These are phyloP conservation scores for Colletotrichum sublineola DNA, from an alignment of 2,329 filamentous ascomycete genomes.

Conservation along the genomic window DNA sequence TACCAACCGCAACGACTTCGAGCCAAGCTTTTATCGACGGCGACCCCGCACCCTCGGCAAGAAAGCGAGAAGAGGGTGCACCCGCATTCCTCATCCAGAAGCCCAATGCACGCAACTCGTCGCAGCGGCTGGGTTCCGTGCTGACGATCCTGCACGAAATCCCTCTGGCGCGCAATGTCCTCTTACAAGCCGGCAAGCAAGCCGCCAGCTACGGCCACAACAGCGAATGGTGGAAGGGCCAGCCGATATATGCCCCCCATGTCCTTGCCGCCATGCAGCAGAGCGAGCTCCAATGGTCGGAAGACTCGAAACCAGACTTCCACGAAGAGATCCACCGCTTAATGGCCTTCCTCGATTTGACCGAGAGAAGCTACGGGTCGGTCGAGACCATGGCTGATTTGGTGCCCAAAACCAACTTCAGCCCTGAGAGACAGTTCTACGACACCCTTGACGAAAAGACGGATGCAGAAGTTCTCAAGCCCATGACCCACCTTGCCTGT, in stretches of 20 bases:
- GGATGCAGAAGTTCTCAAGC: conserved; percentile 45
- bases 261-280: conserved; percentile 51
- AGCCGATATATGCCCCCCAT: conserved; percentile 60
- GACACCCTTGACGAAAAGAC: conserved; percentile 51
- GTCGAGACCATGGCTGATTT: conserved; percentile 61
- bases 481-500: conserved; percentile 49
- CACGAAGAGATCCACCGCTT: conserved; percentile 71
- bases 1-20: conserved; percentile 54
- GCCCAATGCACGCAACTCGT: conserved; percentile 51
- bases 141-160: conserved; percentile 73
- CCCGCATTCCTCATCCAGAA: conserved; percentile 66
- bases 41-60: conserved; percentile 54
- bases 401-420: conserved; percentile 50
- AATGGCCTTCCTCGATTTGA: conserved; percentile 73
- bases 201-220: conserved; percentile 66
- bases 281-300: conserved; percentile 50
- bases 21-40: conserved; percentile 43
- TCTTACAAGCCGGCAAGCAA: conserved; percentile 60
- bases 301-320: conserved; percentile 55
- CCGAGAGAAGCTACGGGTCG: conserved; percentile 71
- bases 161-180: conserved; percentile 67
- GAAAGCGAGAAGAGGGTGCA: conserved; percentile 57
- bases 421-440: conserved; percentile 60
- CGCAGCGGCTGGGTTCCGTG: conserved; percentile 65
- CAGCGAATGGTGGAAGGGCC: conserved; percentile 73